Evolutionary conservation across 116 monocot genomes (phyloP).

Genomic region (Iris pallida): DNA sequence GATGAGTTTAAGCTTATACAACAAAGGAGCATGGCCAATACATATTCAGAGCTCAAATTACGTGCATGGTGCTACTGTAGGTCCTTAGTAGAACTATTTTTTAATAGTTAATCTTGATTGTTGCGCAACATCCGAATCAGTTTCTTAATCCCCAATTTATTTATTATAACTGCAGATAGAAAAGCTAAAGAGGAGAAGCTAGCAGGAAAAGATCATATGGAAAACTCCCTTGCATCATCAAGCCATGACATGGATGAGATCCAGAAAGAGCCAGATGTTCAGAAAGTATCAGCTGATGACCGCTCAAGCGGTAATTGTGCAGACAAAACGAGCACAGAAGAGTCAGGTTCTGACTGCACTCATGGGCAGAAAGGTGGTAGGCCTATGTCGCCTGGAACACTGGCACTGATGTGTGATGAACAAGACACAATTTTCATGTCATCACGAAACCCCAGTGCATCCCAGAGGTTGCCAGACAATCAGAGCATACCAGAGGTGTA

Average conservation of each 20-base stretch:
- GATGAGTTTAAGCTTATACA: too few species aligned
- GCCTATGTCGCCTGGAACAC: constrained; percentile 89
- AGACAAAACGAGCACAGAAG: constrained; percentile 31
- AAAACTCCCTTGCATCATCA: constrained; percentile 35
- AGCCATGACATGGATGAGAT: constrained; percentile 30
- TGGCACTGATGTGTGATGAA: constrained; percentile 94
- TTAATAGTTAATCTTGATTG: too few species aligned
- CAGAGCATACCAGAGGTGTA: constrained; percentile 54
- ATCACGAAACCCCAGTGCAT: constrained; percentile 20
- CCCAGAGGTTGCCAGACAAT: constrained; percentile 24
- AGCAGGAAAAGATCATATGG: constrained; percentile 16
- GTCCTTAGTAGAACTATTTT: too few species aligned
- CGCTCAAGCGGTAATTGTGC: constrained; percentile 31
- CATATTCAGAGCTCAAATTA: too few species aligned
- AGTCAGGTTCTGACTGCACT: constrained; percentile 26
- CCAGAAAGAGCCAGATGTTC: constrained; percentile 20
- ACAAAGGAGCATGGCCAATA: too few species aligned
- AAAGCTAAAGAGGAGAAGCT: constrained; percentile 20
- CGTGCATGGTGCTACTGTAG: too few species aligned
- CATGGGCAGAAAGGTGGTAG: constrained; percentile 40
- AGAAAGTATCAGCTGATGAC: constrained; percentile 39
- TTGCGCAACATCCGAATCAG: too few species aligned
- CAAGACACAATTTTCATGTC: constrained; percentile 67
- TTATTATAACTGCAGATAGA: constrained; percentile 11
- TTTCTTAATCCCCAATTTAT: too few species aligned